Conservation (phyloP, 805 yeast species). For the Sugiyamaella lignohabitans region DNA sequence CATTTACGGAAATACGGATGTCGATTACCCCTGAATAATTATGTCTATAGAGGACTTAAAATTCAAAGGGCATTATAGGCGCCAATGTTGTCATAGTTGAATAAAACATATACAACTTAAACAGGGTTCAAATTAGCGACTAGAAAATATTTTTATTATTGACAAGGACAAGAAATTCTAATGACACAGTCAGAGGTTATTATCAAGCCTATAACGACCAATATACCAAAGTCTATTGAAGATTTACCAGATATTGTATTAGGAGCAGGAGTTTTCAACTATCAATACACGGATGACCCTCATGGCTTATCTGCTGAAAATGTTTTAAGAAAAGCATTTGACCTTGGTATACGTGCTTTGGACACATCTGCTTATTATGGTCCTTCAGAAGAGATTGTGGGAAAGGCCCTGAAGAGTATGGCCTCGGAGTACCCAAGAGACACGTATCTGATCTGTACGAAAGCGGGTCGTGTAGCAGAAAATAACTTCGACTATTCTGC, state of each 20-base stretch:
- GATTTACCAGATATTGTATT: constrained; percentile 46
- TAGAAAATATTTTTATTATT: no score
- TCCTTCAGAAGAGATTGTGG: constrained; percentile 70
- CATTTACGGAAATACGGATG: no score
- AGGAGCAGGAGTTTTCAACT: constrained; percentile 87
- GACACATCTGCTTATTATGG: constrained; percentile 96
- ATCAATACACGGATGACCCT: constrained; percentile 72
- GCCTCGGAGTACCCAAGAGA: constrained; percentile 46
- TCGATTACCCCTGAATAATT: no score
- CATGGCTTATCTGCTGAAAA: constrained; percentile 48
- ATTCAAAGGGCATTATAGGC: no score
- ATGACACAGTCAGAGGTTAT: neutral
- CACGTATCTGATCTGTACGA: constrained; percentile 65
- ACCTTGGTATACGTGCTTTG: constrained; percentile 63
- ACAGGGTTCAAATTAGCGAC: no score
- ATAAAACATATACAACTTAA: no score
- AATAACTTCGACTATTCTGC: constrained; percentile 72
- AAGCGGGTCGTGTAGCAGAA: constrained; percentile 69
- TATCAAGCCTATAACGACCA: constrained; percentile 3
- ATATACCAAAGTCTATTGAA: constrained; percentile 7
- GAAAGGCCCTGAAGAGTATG: constrained; percentile 49
- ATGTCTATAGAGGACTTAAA: no score
- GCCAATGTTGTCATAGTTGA: no score
- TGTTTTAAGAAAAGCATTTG: constrained; percentile 54
- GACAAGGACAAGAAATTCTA: no score